Base-by-base conservation (phyloP, 1,284 basidiomycete genomes). In the Psilocybe mexicana region DNA sequence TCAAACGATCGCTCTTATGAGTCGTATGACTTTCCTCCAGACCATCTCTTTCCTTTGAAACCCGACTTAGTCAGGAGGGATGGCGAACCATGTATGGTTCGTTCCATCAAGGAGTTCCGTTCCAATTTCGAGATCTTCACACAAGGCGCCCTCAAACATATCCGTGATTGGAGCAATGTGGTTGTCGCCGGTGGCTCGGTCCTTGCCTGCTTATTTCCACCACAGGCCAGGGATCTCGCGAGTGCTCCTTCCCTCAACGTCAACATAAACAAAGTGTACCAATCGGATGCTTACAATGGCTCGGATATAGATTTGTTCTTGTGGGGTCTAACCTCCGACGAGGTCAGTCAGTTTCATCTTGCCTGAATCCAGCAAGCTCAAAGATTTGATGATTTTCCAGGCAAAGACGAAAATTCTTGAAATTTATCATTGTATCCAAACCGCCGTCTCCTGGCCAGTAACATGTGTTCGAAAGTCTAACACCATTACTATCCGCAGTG, bases 321-420 rank as follows among this genome's bases (percentile, higher is more conserved):
- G 1, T 50, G 36, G 33, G 48, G 48, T 8, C 44, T 46, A 6
- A 26, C 44, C 24, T 5, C 14, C 72, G 82, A 66, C 76, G 74
- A 49, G n/a, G 69, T 64, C 33, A 11, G 5, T 11, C 43, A 28
- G 36, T 51, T 25, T 35, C 2, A 24, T 28, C 10, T 24, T 2
- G 2, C 24, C 14, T 23, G 14, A 46, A 30, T 10, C n/a, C n/a
- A n/a, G 23, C 18, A 8, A 23, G 6, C 43, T 44, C 12, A 44
- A n/a, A n/a, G n/a, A n/a, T n/a, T n/a, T n/a, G n/a, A n/a, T 44
- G 26, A 1, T 51, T 44, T 23, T 18, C 2, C 40, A 55, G 58
- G 58, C 47, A 2, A 26, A 44, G 11, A n/a, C 6, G 1, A 55
- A 55, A 35, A 40, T 59, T 42, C 1, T 33, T 8, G 24, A 10